phyloP scores from a whole-genome alignment of 2,329 filamentous ascomycete species.

The Talaromyces sp. region DNA sequence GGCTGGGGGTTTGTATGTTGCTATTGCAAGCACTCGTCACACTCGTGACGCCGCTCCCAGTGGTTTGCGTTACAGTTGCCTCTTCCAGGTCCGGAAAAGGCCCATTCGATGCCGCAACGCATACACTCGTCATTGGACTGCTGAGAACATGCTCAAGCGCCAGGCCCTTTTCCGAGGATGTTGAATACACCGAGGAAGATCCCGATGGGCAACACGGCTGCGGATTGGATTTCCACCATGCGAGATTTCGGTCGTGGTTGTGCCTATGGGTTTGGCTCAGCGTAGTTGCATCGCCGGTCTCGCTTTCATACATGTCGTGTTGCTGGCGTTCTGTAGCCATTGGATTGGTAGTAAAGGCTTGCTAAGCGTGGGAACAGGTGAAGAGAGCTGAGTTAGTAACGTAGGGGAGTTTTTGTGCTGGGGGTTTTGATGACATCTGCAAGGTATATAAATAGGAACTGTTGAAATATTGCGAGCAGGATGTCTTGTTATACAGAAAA shows the following conservation, averaged over 20 bases:
- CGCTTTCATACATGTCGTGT: background rate
- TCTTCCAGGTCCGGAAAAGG: background rate
- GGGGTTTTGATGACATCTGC: no score
- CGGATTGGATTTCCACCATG: background rate
- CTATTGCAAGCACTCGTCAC: constrained; percentile 1
- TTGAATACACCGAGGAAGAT: constrained; percentile 7
- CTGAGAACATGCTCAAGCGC: background rate
- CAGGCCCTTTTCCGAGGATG: background rate
- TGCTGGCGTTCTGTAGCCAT: background rate
- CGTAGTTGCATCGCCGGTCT: background rate
- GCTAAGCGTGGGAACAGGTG: background rate
- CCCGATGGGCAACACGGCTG: background rate
- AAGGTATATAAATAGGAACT: background rate
- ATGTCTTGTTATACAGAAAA: background rate
- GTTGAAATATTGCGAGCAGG: no score
- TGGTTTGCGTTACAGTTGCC: background rate
- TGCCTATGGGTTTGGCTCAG: background rate
- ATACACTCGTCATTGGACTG: background rate
- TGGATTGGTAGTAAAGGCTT: background rate
- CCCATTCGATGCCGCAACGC: background rate
- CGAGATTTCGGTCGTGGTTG: background rate
- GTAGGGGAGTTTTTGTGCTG: no score
- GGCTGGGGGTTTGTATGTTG: background rate
- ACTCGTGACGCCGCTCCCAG: background rate
- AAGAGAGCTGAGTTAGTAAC: background rate